Evolutionary conservation across 169 alveolate genomes (phyloP).

Genomic region (Eimeria acervulina): DNA sequence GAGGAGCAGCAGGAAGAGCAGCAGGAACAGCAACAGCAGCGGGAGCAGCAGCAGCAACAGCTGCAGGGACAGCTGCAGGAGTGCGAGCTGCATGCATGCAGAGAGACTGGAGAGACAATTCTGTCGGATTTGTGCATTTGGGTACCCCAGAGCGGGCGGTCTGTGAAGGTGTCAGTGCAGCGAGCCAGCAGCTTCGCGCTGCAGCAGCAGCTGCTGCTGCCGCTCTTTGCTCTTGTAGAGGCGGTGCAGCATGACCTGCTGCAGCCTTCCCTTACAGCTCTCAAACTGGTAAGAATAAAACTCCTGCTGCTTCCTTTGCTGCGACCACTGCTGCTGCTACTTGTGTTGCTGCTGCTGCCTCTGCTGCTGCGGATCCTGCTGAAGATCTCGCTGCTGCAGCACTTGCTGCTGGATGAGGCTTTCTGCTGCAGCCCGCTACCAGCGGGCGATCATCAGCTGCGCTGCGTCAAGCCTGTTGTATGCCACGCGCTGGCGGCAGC

Average conservation of each 20-base stretch:
- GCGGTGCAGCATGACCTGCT: conserved; percentile 56
- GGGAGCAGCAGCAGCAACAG: conserved; percentile 46
- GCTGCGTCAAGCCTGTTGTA: background rate
- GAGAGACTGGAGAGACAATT: background rate
- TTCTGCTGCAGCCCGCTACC: background rate
- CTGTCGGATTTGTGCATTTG: conserved; percentile 38
- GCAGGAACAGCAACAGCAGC: conserved; percentile 54
- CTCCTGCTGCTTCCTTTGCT: conserved; percentile 39
- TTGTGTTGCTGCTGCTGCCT: background rate
- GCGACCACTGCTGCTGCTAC: conserved; percentile 52
- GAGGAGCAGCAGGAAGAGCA: conserved; percentile 45
- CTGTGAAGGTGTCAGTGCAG: conserved; percentile 57
- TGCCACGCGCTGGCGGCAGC: background rate
- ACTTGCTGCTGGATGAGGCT: background rate
- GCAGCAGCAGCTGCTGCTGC: conserved; percentile 71
- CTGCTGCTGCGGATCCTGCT: conserved; percentile 1
- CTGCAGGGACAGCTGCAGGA: conserved; percentile 28
- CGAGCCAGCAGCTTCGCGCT: conserved; percentile 56
- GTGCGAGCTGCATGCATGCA: conserved; percentile 18
- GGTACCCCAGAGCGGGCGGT: conserved; percentile 51
- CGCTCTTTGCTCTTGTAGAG: conserved; percentile 60
- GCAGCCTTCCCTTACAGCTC: conserved; percentile 51
- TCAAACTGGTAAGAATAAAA: conserved; percentile 32
- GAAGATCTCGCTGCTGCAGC: background rate
- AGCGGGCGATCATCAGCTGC: background rate